phyloP scores from a whole-genome alignment of 306 rosid species.

The Vachellia collinsii region DNA sequence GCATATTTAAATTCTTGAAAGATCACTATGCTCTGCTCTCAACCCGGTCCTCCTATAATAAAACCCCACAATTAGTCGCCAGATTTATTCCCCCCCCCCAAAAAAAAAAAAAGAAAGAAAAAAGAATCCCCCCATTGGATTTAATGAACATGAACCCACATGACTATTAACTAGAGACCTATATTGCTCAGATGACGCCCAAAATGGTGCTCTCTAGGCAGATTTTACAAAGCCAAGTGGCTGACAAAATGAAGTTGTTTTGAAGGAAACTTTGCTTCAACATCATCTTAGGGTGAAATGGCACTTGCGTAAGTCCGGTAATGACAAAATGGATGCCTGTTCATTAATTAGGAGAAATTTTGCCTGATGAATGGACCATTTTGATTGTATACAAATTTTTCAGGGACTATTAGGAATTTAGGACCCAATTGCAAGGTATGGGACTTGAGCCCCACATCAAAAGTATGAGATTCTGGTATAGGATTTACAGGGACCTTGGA shows the following conservation, averaged over 20 bases:
- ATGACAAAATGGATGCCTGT: background rate
- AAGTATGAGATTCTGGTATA: background rate
- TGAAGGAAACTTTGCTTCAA: background rate
- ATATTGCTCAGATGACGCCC: background rate
- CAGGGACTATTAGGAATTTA: background rate
- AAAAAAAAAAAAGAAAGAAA: no score
- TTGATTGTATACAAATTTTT: background rate
- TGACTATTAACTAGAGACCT: background rate
- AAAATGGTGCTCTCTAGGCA: background rate
- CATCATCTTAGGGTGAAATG: background rate
- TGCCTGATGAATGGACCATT: background rate
- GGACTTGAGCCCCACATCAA: background rate
- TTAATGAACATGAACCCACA: background rate
- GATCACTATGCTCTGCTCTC: background rate
- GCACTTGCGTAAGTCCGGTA: background rate
- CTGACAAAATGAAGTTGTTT: background rate
- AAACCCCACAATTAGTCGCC: background rate
- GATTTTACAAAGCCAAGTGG: background rate
- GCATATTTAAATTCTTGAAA: background rate
- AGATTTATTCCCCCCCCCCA: background rate
- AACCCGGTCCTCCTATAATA: background rate
- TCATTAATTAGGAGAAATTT: background rate
- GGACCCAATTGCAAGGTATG: background rate
- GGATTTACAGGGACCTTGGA: background rate
- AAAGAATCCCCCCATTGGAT: background rate